Base-by-base conservation (phyloP, 2,329 filamentous ascomycete species). In the Pseudocercospora fuligena region DNA sequence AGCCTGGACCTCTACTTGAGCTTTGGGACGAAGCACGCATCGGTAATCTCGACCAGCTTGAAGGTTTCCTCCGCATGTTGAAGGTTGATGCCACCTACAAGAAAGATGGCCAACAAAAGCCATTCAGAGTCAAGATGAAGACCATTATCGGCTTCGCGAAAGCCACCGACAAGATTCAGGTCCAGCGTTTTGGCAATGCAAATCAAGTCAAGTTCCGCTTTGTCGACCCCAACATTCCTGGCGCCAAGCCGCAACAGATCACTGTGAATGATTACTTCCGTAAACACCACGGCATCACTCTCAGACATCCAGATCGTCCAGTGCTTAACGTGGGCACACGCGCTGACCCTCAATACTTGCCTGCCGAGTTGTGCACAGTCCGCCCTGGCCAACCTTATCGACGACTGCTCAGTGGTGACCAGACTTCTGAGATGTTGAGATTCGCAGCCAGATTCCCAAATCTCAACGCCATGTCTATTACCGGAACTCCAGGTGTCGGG, bases 371-470 rank as follows among this genome's bases (percentile, higher is more conserved):
- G 5, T 89, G 91, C 68, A 77, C 81, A 3, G 84, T 95, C 2
- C 75, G 88, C 8, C 83, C 86, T 0, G 91, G 90, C 0, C 92
- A 95, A 73, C 78, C 85, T 0, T 83, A 88, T 23, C 87, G 85
- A 46, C 80, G 85, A 3, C 88, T 89, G 72, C 81, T 94, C 16
- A 83, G 77, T 0, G 81, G 84, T 0, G 77, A 82, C 0, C 90
- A 94, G 74, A 91, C 90, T 0, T 82, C 85, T 0, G 73, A 80
- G 0, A 94, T 95, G 92, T 88, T 94, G 54, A 80, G 80, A 0
- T 92, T 92, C 75, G 90, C 92, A 1, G 92, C 90, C 64, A 86
- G 90, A 3, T 80, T 80, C 0, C 92, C 92, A 0, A 83, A 83
- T 1, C 80, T 84, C 5, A 96, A 94, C 70, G 91, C 89, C 0